Percentiles rank a stretch among this genome's conserved stretches.
These are phyloP conservation scores for Lyophyllum semitale DNA, from an alignment of 768 basidiomycete species.

Conservation along the genomic window DNA sequence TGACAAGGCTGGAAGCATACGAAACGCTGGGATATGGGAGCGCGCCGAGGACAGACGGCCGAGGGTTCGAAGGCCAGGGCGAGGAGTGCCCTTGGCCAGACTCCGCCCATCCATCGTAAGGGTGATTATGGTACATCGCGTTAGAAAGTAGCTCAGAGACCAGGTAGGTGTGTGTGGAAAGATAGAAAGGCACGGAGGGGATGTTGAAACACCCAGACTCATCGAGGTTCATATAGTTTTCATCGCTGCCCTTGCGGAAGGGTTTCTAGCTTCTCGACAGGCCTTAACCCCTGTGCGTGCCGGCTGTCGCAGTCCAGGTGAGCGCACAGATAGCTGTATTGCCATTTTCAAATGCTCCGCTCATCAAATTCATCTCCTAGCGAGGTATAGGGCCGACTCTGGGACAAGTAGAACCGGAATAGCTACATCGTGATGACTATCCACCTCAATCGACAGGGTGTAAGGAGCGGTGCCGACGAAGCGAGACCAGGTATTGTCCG, in stretches of 20 bases:
- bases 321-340: background rate
- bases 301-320: background rate
- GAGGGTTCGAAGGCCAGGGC: slow-evolving; percentile 22
- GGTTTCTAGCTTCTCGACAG: background rate
- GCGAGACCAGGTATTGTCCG: background rate
- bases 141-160: too few species aligned
- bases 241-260: background rate
- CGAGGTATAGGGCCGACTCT: too few species aligned
- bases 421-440: background rate
- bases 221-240: slow-evolving; percentile 2
- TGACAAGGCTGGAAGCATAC: slow-evolving; percentile 31
- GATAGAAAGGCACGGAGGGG: background rate
- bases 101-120: slow-evolving; percentile 40
- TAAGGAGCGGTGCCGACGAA: background rate
- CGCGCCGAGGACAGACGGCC: slow-evolving; percentile 63
- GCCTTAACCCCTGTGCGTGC: too few species aligned
- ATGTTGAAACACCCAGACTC: background rate
- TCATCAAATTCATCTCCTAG: background rate
- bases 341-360: background rate
- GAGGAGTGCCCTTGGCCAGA: slow-evolving; percentile 26
- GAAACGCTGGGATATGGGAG: slow-evolving; percentile 52
- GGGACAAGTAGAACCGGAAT: background rate
- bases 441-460: background rate
- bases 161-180: too few species aligned
- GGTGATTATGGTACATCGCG: slow-evolving; percentile 34